Percentiles rank a stretch among this genome's conserved stretches.
phyloP scores from a whole-genome alignment of 306 rosid genomes.

The Vigna radiata region DNA sequence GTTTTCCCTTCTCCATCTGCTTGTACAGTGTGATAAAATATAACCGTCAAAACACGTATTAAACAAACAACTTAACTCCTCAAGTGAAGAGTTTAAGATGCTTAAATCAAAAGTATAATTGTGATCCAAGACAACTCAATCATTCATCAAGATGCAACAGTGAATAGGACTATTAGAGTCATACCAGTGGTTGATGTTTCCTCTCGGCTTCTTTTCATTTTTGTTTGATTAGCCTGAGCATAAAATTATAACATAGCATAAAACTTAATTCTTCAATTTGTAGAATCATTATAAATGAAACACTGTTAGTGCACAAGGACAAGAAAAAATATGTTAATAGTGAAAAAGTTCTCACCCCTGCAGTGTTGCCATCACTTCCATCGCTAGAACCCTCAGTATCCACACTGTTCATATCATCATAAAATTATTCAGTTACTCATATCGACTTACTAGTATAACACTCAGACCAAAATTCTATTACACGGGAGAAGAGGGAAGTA shows the following conservation, averaged over 20 bases:
- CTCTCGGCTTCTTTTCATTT: constrained; percentile 82
- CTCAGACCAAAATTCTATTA: constrained; percentile 9
- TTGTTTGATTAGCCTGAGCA: constrained; percentile 67
- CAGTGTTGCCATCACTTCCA: constrained; percentile 85
- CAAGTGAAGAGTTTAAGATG: constrained; percentile 9
- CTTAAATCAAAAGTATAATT: constrained; percentile 31
- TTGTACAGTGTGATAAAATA: constrained; percentile 37
- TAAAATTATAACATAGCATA: constrained; percentile 44
- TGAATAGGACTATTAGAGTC: constrained; percentile 40
- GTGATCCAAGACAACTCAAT: constrained; percentile 39
- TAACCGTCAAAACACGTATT: constrained; percentile 19
- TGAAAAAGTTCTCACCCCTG: constrained; percentile 64
- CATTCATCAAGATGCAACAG: constrained; percentile 43
- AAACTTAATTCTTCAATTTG: constrained; percentile 33
- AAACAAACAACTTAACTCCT: constrained; percentile 1
- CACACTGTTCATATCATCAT: constrained; percentile 58
- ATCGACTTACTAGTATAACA: constrained; percentile 17
- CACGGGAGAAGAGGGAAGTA: constrained; percentile 5
- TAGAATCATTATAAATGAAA: constrained; percentile 25
- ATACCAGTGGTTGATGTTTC: constrained; percentile 80
- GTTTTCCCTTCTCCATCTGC: constrained; percentile 72
- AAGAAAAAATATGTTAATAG: constrained; percentile 7
- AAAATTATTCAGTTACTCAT: constrained; percentile 46
- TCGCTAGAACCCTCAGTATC: constrained; percentile 81
- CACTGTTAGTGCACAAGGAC: constrained; percentile 14